A percentile compares a stretch with the other conserved stretches of the same genome.
phyloP scores from a whole-genome alignment of 306 rosid species.

The Parietaria judaica region DNA sequence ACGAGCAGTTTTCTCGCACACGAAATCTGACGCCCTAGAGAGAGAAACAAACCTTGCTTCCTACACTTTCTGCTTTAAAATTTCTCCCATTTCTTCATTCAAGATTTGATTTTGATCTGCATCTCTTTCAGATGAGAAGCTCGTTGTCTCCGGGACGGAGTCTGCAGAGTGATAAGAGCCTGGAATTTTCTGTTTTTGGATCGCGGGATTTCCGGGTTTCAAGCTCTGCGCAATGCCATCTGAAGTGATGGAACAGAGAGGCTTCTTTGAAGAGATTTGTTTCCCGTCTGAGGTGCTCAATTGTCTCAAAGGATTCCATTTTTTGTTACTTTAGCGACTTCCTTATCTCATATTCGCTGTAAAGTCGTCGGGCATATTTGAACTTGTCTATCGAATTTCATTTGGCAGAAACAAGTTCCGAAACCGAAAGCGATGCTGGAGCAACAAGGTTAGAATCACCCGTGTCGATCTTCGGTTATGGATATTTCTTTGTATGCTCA shows the following conservation, averaged over 20 bases:
- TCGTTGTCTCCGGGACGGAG: slow-evolving; percentile 7
- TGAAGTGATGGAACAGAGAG: slow-evolving; percentile 59
- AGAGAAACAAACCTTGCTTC: neutral
- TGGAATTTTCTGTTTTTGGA: slow-evolving; percentile 9
- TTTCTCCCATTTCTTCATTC: too few relatives aligned
- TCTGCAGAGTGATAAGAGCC: slow-evolving; percentile 20
- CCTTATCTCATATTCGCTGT: neutral
- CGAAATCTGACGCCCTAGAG: neutral
- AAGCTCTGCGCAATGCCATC: slow-evolving; percentile 56
- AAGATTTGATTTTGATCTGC: neutral
- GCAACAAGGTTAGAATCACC: slow-evolving; percentile 47
- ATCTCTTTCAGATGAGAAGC: slow-evolving; percentile 25
- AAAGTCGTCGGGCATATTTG: neutral
- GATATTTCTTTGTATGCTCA: too few relatives aligned
- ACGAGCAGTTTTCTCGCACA: slow-evolving; percentile 18
- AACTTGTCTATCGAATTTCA: slow-evolving; percentile 26
- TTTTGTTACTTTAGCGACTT: neutral
- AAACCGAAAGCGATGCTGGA: slow-evolving; percentile 41
- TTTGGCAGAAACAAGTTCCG: slow-evolving; percentile 43
- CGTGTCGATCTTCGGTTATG: neutral
- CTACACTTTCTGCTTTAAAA: neutral
- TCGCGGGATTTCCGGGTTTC: slow-evolving; percentile 21
- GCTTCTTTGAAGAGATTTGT: slow-evolving; percentile 47
- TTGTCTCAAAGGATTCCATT: neutral
- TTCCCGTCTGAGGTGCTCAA: slow-evolving; percentile 53